phyloP scores from a whole-genome alignment of 495 filamentous ascomycete species.

The Polyplosphaeria fusca region DNA sequence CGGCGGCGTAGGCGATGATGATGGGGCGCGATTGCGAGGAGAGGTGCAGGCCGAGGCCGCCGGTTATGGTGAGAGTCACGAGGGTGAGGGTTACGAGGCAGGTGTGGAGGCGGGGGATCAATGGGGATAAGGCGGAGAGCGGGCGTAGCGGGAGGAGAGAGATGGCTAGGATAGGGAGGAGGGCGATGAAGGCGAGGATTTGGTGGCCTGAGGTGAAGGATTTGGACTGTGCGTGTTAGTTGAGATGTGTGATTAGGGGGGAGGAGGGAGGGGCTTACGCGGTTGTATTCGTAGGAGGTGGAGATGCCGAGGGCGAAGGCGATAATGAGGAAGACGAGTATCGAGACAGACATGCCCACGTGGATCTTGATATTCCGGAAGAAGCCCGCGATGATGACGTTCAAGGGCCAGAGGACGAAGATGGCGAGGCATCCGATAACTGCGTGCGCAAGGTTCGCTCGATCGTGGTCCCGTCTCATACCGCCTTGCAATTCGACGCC shows the following conservation, averaged over 20 bases:
- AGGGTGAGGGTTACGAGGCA: constrained; percentile 14
- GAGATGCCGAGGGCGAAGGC: constrained; percentile 29
- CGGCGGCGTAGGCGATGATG: constrained; percentile 14
- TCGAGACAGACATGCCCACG: constrained; percentile 16
- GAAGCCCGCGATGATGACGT: constrained; percentile 28
- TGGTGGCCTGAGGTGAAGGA: constrained; percentile 27
- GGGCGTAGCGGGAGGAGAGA: constrained; percentile 19
- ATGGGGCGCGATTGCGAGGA: constrained; percentile 7
- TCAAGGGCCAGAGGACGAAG: constrained; percentile 32
- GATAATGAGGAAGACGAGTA: constrained; percentile 24
- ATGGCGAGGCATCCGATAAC: constrained; percentile 30
- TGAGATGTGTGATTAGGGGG: background rate
- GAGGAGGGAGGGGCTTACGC: constrained; percentile 17
- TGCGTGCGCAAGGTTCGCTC: constrained; percentile 28
- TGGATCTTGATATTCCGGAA: constrained; percentile 29
- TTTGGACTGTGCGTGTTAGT: constrained; percentile 22
- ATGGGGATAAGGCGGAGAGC: constrained; percentile 3
- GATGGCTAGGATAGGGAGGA: constrained; percentile 19
- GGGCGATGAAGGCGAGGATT: constrained; percentile 24
- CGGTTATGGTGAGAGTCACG: constrained; percentile 19
- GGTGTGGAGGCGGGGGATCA: constrained; percentile 21
- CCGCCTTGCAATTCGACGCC: constrained; percentile 21
- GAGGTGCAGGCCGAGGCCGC: constrained; percentile 29
- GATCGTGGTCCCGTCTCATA: constrained; percentile 19
- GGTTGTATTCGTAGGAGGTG: constrained; percentile 27